Evolutionary conservation across 768 basidiomycete genomes (phyloP).

Genomic region (Dictyophora rubrovolvata): DNA sequence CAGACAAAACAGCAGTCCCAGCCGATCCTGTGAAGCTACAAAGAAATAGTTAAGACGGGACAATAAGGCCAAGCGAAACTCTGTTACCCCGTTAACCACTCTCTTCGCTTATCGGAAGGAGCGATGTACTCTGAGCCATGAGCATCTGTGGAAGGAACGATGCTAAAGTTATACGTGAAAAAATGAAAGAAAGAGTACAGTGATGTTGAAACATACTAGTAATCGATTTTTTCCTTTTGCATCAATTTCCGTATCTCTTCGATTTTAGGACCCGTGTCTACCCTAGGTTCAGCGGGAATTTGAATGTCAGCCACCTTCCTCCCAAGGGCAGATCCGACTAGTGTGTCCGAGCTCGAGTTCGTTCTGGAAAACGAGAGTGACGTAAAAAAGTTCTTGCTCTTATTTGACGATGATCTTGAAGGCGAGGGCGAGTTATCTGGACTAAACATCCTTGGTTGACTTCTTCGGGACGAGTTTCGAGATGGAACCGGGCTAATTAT

Average conservation of each 20-base stretch:
- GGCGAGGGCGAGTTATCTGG: neutral
- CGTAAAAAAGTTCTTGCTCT: conserved; percentile 2
- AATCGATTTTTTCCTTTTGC: conserved; percentile 58
- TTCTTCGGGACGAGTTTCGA: neutral
- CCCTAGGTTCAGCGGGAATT: conserved; percentile 28
- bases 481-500: neutral
- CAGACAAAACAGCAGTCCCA: conserved; percentile 63
- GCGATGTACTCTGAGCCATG: conserved; percentile 80
- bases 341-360: conserved; percentile 54
- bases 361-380: conserved; percentile 27
- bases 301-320: conserved; percentile 61
- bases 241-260: conserved; percentile 56
- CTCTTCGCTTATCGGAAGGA: conserved; percentile 61
- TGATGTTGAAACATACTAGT: conserved; percentile 45
- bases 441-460: neutral
- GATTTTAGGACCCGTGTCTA: conserved; percentile 52
- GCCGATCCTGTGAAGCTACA: conserved; percentile 53
- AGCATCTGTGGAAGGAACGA: conserved; percentile 72
- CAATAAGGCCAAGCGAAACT: neutral
- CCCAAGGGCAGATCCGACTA: conserved; percentile 64
- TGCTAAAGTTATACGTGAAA: conserved; percentile 29
- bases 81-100: conserved; percentile 70
- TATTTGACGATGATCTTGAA: conserved; percentile 2
- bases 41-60: conserved; percentile 18
- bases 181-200: neutral